phyloP scores from a whole-genome alignment of 2,329 filamentous ascomycete species.

The Aplosporella prunicola region DNA sequence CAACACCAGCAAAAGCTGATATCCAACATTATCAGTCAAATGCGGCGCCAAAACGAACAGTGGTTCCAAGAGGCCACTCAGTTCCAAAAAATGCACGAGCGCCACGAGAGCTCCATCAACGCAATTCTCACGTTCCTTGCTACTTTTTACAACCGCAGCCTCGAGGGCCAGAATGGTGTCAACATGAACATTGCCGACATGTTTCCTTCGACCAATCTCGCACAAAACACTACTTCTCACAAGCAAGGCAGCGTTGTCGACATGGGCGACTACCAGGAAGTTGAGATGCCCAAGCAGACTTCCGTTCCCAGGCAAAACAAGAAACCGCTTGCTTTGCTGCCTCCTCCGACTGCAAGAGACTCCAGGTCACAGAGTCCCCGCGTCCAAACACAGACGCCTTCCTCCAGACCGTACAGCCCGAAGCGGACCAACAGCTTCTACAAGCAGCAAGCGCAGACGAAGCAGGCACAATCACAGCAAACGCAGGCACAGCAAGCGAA shows the following conservation, averaged over 20 bases:
- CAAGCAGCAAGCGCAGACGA: background rate
- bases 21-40: conserved; percentile 65
- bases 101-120: conserved; percentile 98
- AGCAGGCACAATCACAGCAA: too few species aligned
- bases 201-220: conserved; percentile 53
- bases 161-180: conserved; percentile 72
- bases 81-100: conserved; percentile 84
- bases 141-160: conserved; percentile 87
- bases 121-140: conserved; percentile 96
- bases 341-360: conserved; percentile 24
- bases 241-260: conserved; percentile 53
- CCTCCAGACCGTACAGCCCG: background rate
- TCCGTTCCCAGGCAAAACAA: conserved; percentile 25
- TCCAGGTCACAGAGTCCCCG: conserved; percentile 10
- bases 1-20: conserved; percentile 83
- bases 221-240: conserved; percentile 41
- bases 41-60: conserved; percentile 79
- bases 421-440: conserved; percentile 9
- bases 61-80: conserved; percentile 79
- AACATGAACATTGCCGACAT: conserved; percentile 80
- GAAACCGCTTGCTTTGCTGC: conserved; percentile 28
- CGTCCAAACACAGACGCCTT: background rate
- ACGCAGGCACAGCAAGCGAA: background rate
- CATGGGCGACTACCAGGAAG: conserved; percentile 45
- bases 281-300: conserved; percentile 21